These are phyloP conservation scores for Ananas comosus DNA, from an alignment of 176 grass and related monocot genomes.

Conservation along the genomic window DNA sequence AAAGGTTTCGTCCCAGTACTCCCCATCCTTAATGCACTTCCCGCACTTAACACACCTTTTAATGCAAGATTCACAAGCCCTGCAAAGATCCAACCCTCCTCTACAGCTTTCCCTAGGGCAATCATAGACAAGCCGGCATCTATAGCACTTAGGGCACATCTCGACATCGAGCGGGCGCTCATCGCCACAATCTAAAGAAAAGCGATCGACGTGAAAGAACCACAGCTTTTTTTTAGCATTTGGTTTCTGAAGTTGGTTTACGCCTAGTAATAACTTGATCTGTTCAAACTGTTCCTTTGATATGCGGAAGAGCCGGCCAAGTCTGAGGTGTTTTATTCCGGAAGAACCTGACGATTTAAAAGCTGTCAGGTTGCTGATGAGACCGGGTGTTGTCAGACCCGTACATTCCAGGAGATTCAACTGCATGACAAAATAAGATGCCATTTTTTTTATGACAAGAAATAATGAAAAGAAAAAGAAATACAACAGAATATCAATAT, in stretches of 20 bases:
- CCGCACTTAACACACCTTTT: constrained; percentile 58
- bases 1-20: constrained; percentile 59
- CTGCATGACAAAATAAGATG: constrained; percentile 32
- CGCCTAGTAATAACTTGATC: constrained; percentile 40
- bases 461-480: constrained; percentile 2
- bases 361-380: constrained; percentile 55
- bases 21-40: constrained; percentile 44
- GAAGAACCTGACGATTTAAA: constrained; percentile 37
- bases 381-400: constrained; percentile 43
- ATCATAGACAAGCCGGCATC: constrained; percentile 68
- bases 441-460: background rate
- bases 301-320: constrained; percentile 44
- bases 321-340: constrained; percentile 60
- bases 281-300: constrained; percentile 48
- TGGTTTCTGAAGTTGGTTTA: constrained; percentile 30
- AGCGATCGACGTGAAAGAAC: constrained; percentile 36
- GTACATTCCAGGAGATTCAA: constrained; percentile 46
- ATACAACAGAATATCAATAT: background rate
- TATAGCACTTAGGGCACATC: constrained; percentile 55
- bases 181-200: constrained; percentile 46
- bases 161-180: constrained; percentile 69
- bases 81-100: constrained; percentile 28
- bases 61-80: constrained; percentile 69
- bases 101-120: constrained; percentile 61
- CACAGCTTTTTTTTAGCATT: constrained; percentile 21